Base-by-base conservation (phyloP, 2,329 filamentous ascomycete species). In the Coniochaeta sp. region DNA sequence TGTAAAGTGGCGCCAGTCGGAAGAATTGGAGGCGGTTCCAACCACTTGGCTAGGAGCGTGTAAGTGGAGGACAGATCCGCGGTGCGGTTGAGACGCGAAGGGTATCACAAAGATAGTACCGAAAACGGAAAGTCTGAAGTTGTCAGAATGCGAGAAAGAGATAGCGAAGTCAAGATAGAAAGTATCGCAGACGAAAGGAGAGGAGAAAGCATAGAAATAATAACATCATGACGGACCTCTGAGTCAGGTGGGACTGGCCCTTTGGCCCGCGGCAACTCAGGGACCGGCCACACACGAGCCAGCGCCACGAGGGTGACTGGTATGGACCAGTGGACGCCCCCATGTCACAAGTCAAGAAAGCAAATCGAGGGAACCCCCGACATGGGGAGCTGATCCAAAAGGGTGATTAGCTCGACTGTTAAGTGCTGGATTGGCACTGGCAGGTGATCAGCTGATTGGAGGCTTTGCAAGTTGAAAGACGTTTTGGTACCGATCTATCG, bases 161-260 rank as follows among this genome's bases (percentile, higher is more conserved):
- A 56, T 9, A 56, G 54, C 6, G 17, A 34, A 56, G 54, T 47
- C 42, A 47, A 47, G 12, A 19, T 47, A 14, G 42, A 9, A 47
- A 47, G 10, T 12, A 4, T 14, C 12, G 30, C n/a, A 36, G n/a
- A 36, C 28, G 10, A 32, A 38, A 38, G 32, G 34, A 36, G 26
- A 56, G 54, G 26, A 22, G 30, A n/a, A 24, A 36, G 30, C 54
- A 56, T 38, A 56, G 19, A 56, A 56, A 56, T 56, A 56, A 56
- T 56, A 56, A 22, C 54, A 56, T 34, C 34, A 56, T 38, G 30
- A 56, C 54, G 34, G 26, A 22, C 42, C 6, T 22, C 30, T 56
- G 54, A 56, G 54, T 56, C 54, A 56, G 47, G 54, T 56, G 54
- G 54, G 34, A 34, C 54, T 22, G 22, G 19, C 54, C 54, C 54